Percentiles rank a stretch among this genome's conserved stretches.
Conservation (phyloP, 1,284 basidiomycete species). For the Ganoderma leucocontextum region DNA sequence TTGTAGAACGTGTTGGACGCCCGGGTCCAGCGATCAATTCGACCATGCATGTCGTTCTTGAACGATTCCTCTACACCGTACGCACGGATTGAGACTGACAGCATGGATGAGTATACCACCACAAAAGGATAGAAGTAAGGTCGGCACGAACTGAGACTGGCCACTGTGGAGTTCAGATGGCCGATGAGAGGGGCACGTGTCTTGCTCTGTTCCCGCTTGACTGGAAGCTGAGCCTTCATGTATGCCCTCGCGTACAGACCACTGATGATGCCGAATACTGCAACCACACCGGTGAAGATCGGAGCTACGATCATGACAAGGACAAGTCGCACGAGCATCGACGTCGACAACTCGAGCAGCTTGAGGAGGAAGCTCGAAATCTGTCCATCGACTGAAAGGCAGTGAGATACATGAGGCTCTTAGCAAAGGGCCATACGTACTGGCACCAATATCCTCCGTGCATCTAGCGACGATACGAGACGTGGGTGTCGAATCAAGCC, state of each 20-base stretch:
- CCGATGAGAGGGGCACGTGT: conserved; percentile 69
- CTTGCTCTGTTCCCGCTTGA: conserved; percentile 77
- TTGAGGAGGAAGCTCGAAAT: conserved; percentile 32
- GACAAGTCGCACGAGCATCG: conserved; percentile 49
- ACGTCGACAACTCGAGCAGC: conserved; percentile 38
- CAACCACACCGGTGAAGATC: conserved; percentile 46
- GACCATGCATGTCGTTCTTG: conserved; percentile 47
- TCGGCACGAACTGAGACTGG: conserved; percentile 59
- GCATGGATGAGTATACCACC: neutral
- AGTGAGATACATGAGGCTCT: too few relatives aligned
- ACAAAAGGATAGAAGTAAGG: neutral
- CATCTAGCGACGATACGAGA: conserved; percentile 61
- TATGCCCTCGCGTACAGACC: conserved; percentile 56
- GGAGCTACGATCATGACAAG: conserved; percentile 54
- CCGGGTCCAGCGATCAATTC: conserved; percentile 56
- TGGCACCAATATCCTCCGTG: conserved; percentile 59
- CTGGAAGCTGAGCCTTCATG: conserved; percentile 76
- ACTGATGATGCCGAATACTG: conserved; percentile 51
- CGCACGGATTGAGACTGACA: conserved; percentile 62
- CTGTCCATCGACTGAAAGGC: conserved; percentile 37
- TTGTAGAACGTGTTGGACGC: conserved; percentile 57
- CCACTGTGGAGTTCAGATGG: conserved; percentile 71
- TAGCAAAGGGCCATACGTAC: conserved; percentile 22
- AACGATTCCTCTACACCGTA: conserved; percentile 57
- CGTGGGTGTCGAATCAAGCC: conserved; percentile 61